Conservation (phyloP, 148 eudicot species). For the Silene conica region DNA sequence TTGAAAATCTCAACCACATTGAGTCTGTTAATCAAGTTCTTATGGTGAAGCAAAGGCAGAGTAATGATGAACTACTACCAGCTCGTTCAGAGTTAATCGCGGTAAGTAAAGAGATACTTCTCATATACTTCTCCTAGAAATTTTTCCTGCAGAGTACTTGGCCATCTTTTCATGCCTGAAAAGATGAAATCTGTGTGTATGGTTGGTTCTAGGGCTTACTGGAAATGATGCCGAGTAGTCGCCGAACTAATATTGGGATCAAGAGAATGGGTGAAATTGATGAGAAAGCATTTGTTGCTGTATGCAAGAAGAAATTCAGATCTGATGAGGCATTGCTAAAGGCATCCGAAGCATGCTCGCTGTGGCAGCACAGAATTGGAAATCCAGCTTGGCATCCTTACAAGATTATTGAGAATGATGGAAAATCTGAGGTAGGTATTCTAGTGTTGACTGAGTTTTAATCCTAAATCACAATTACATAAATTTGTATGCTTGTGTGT, state of each 20-base stretch:
- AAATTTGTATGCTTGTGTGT: not conserved
- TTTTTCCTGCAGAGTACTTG: too few species aligned
- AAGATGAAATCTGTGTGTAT: not conserved
- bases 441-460: too few species aligned
- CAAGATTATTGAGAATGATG: conserved; percentile 34
- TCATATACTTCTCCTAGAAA: too few species aligned
- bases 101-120: too few species aligned
- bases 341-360: conserved; percentile 58
- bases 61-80: too few species aligned
- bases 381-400: conserved; percentile 75
- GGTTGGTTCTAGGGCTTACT: conserved; percentile 43
- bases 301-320: too few species aligned
- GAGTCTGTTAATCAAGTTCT: too few species aligned
- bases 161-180: too few species aligned
- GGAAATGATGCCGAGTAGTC: conserved; percentile 29
- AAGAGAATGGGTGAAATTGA: conserved; percentile 88
- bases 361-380: conserved; percentile 67
- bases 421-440: conserved; percentile 42
- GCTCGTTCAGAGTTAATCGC: too few species aligned
- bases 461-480: not conserved
- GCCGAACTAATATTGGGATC: conserved; percentile 45
- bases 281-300: conserved; percentile 46
- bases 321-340: too few species aligned
- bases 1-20: too few species aligned
- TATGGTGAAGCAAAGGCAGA: too few species aligned